Base-by-base conservation (phyloP, 495 filamentous ascomycete genomes). In the Penicillium crystallinum region DNA sequence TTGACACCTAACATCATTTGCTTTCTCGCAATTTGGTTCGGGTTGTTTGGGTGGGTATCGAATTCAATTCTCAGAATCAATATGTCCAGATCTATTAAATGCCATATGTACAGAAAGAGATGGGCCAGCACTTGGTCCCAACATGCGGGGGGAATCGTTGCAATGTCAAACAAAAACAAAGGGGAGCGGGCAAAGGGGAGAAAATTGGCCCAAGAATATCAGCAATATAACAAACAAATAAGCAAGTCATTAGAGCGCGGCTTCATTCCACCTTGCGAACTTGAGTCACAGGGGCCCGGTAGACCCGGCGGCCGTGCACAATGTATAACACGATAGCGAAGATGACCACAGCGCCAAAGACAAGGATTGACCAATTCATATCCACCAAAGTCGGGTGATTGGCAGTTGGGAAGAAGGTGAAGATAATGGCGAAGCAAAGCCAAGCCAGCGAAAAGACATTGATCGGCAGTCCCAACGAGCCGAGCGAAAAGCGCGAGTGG, bases 391-490 rank as follows among this genome's bases (percentile, higher is more conserved):
- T 68, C 4, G 67, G 66, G 37, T 65, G 47, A 29, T 57, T 65
- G 0, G 64, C 49, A 1, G 65, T 68, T 0, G 75, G 75, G 70
- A 74, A 78, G 51, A 76, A 77, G 35, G 71, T 77, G 49, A 76
- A 77, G 33, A 75, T 67, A 15, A 72, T 67, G 21, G 70, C 57
- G 22, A 66, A 66, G 55, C 55, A 59, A 14, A 66, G 60, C 50
- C 55, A 66, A 5, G 46, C 54, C 18, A 64, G 39, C 5, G 63
- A 57, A 44, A 66, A 66, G 3, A 63, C 33, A 25, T 66, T 66
- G 23, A 64, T 50, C 1, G 63, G 46, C 45, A 66, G 33, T 0
- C 63, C 63, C 14, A 66, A 29, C 5, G 30, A 15, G 18, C 63
- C 63, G 11, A 66, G 61, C 7, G 63, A 64, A 41, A 66, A 66